Base-by-base conservation (phyloP, 805 yeast species). In the Starmerella apicola region DNA sequence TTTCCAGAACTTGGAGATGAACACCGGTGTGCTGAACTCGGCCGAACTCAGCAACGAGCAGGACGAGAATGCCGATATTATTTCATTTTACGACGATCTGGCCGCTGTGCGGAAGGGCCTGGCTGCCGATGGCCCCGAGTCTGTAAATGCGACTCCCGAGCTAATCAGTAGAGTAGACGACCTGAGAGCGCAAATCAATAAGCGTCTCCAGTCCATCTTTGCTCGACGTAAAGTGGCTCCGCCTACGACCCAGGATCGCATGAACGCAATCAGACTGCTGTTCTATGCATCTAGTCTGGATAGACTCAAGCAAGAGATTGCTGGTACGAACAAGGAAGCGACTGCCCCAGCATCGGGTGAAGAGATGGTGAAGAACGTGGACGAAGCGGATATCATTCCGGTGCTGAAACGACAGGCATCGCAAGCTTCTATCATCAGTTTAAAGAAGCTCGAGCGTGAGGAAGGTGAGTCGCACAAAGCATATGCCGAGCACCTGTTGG, bases 401-500 rank as follows among this genome's bases (percentile, higher is more conserved):
- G 44, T 52, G 13, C 36, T 52, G 10, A 44, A 47, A 31, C 48
- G 63, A 6, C 39, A 48, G 32, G 47, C 59, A 5, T 52, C 58
- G 8, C 38, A 43, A 6, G 53, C 58, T 2, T 57, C 62, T 2
- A 51, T 71, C 9, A 75, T 23, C 20, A 48, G 51, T 23, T 43
- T 52, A 27, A 48, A 74, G 57, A 72, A 71, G 47, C 83, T 81
- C 58, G 95, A 84, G 55, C 77, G 76, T 45, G 96, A 85, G 56
- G 96, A 85, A 64, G 96, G 95, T 51, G 94, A 81, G 54, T 70
- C 84, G 48, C 95, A 82, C 58, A 76, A 80, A 61, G 76, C 84
- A 76, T 94, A 94, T 16, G 74, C 46, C n/a, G 44, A 41, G 8
- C 28, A 32, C 15, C 15, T 42, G n/a, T 19, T 28, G 20, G 33